phyloP scores from a whole-genome alignment of 305 asterid genomes.

The Plantago coronopus region DNA sequence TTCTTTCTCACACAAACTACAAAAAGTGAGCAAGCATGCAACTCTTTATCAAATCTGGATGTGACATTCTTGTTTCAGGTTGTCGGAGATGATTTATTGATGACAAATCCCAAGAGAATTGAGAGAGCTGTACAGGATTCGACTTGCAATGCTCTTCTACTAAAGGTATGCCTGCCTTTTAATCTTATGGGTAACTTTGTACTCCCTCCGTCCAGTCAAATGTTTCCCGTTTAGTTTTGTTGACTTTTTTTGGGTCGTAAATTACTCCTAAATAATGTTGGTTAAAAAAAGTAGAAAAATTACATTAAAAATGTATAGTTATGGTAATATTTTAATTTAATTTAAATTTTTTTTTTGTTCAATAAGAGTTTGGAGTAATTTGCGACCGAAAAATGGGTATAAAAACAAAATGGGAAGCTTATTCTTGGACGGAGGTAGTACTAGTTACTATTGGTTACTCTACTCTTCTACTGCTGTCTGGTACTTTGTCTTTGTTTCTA shows the following conservation, averaged over 20 bases:
- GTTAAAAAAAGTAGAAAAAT: no score
- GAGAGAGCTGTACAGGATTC: conserved; percentile 82
- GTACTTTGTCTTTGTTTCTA: conserved; percentile 5
- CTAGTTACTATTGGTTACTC: neutral
- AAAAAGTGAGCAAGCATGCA: conserved; percentile 5
- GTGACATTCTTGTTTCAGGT: conserved; percentile 50
- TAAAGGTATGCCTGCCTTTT: conserved; percentile 56
- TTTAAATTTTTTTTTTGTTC: no score
- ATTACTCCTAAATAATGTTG: no score
- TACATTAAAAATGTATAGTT: no score
- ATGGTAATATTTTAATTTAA: no score
- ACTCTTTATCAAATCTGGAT: conserved; percentile 10
- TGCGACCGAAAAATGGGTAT: no score
- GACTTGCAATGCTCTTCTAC: conserved; percentile 82
- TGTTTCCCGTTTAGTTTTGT: no score
- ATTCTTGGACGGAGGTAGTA: no score
- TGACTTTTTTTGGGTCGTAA: no score
- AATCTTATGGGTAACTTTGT: conserved; percentile 9
- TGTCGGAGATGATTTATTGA: conserved; percentile 81
- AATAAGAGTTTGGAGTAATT: no score
- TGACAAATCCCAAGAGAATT: conserved; percentile 86
- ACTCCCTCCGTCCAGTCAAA: no score
- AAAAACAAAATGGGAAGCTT: no score
- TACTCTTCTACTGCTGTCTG: conserved; percentile 5
- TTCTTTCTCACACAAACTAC: conserved; percentile 13